A percentile compares a stretch with the other conserved stretches of the same genome.
Evolutionary conservation across 2,329 filamentous ascomycete genomes (phyloP).

Genomic region (Hymenoscyphus scutula): DNA sequence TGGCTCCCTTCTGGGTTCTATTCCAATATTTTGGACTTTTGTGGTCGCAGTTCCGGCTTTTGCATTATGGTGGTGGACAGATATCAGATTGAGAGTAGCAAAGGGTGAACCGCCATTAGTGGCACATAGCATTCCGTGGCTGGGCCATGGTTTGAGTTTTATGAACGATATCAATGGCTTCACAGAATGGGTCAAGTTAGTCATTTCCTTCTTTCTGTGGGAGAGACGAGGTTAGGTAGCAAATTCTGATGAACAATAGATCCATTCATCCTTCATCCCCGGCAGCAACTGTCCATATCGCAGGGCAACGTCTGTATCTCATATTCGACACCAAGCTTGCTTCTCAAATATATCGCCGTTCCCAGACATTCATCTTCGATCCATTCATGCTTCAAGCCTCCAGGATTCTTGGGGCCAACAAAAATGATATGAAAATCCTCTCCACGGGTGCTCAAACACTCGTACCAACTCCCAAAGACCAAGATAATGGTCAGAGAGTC

Average conservation of each 20-base stretch:
- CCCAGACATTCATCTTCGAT: conserved; percentile 25
- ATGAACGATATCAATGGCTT: conserved; percentile 23
- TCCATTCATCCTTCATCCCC: conserved; percentile 14
- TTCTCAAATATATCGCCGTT: conserved; percentile 24
- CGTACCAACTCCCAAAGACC: conserved; percentile 2
- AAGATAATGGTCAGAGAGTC: conserved; percentile 20
- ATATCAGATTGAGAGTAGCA: conserved; percentile 14
- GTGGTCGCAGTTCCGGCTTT: conserved; percentile 9
- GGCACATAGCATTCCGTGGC: conserved; percentile 18
- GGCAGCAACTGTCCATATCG: conserved; percentile 19
- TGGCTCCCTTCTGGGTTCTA: not conserved
- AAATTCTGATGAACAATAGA: conserved; percentile 9
- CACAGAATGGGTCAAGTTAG: conserved; percentile 19
- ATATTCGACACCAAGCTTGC: conserved; percentile 29
- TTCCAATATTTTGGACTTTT: conserved; percentile 6
- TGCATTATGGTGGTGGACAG: conserved; percentile 15
- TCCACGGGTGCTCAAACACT: conserved; percentile 18
- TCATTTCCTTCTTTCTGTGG: not conserved
- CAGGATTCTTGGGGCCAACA: conserved; percentile 22
- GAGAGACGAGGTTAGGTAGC: not conserved
- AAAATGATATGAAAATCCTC: conserved; percentile 23
- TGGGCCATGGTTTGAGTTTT: conserved; percentile 21
- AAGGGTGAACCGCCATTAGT: conserved; percentile 19
- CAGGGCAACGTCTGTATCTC: conserved; percentile 25
- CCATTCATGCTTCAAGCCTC: conserved; percentile 20